Evolutionary conservation across 306 rosid genomes (phyloP).

Genomic region (Cotoneaster glaucophyllus): DNA sequence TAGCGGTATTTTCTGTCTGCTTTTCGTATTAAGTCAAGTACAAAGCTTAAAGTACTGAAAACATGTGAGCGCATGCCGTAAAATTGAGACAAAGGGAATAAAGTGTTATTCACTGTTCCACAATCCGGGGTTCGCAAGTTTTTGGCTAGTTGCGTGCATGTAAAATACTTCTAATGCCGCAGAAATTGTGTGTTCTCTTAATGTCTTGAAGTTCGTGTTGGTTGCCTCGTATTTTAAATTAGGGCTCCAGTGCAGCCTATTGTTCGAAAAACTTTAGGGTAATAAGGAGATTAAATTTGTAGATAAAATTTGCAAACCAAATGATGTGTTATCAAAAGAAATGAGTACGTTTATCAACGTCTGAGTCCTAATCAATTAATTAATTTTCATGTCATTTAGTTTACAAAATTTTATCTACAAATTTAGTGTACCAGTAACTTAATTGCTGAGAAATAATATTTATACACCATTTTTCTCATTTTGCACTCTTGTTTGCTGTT

Average conservation of each 20-base stretch:
- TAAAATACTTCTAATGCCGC: neutral
- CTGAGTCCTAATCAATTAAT: too few species aligned
- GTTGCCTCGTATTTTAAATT: too few species aligned
- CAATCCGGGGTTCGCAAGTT: neutral
- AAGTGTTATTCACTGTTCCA: conserved; percentile 8
- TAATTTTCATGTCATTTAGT: too few species aligned
- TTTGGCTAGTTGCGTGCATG: neutral
- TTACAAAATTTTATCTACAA: too few species aligned
- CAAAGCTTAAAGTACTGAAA: neutral
- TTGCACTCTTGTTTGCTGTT: too few species aligned
- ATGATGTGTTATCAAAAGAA: too few species aligned
- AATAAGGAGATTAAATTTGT: too few species aligned
- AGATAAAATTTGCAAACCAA: too few species aligned
- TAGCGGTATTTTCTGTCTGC: conserved; percentile 3
- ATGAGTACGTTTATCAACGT: too few species aligned
- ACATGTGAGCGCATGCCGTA: neutral
- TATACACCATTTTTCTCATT: too few species aligned
- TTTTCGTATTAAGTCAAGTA: neutral
- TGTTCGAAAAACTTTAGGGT: neutral
- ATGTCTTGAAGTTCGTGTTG: neutral
- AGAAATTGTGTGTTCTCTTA: neutral
- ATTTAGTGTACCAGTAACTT: too few species aligned
- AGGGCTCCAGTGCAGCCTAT: neutral
- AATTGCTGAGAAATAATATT: neutral
- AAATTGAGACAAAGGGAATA: conserved; percentile 15